phyloP scores from a whole-genome alignment of 176 grass and related monocot species.

The Puya raimondii region DNA sequence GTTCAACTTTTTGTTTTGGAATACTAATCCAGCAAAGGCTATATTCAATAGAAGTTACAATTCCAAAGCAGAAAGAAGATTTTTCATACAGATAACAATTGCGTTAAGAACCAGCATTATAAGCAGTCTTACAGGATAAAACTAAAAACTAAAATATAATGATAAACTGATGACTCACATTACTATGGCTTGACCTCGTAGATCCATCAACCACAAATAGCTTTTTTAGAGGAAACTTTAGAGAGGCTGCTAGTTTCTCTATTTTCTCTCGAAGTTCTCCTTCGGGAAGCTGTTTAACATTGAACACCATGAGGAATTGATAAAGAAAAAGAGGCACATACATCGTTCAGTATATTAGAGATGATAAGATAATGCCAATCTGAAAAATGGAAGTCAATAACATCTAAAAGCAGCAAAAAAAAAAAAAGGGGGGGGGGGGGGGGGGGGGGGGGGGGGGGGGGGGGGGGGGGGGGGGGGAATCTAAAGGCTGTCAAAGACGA shows the following conservation, averaged over 20 bases:
- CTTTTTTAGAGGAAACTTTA: conserved; percentile 95
- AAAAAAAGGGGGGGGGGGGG: too few relatives aligned
- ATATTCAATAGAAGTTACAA: neutral
- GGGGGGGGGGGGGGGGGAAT: too few relatives aligned
- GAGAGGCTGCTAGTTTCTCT: conserved; percentile 86
- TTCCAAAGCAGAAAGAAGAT: conserved; percentile 3
- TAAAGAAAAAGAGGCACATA: neutral
- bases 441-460: too few relatives aligned
- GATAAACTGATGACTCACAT: conserved; percentile 42
- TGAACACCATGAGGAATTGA: neutral
- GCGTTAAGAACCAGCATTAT: neutral
- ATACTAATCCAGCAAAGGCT: neutral
- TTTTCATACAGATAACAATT: conserved; percentile 9
- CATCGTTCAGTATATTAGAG: neutral
- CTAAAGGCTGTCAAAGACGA: conserved; percentile 3
- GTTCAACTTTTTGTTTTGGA: neutral
- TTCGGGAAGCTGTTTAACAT: conserved; percentile 75
- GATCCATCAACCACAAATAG: conserved; percentile 97
- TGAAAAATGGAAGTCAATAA: too few relatives aligned
- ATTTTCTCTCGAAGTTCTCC: conserved; percentile 84
- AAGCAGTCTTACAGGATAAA: neutral
- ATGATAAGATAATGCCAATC: neutral
- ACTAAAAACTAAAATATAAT: conserved; percentile 7
- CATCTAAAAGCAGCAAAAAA: too few relatives aligned
- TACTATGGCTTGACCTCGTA: conserved; percentile 94